A percentile compares a stretch with the other conserved stretches of the same genome.
phyloP scores from a whole-genome alignment of 2,329 filamentous ascomycete genomes.

The Pezicula carpinea region DNA sequence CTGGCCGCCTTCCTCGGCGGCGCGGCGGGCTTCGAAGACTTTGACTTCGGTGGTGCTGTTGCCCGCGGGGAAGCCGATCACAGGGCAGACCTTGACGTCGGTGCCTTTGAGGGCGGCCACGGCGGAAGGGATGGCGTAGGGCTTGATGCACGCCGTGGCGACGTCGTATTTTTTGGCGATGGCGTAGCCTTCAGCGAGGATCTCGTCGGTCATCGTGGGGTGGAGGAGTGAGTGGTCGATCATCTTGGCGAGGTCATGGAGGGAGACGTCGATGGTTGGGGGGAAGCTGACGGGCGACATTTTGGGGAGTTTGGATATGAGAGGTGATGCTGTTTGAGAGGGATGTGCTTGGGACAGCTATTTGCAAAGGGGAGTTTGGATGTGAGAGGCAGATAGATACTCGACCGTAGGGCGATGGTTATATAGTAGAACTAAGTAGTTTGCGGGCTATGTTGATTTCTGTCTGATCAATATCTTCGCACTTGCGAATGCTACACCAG shows the following conservation, averaged over 20 bases:
- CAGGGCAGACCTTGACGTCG: conserved; percentile 48
- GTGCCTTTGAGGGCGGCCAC: conserved; percentile 41
- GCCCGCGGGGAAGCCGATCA: conserved; percentile 58
- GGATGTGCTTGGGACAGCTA: too few species aligned
- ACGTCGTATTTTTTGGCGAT: conserved; percentile 44
- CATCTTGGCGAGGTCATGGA: conserved; percentile 44
- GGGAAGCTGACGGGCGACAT: too few species aligned
- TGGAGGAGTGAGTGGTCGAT: conserved; percentile 60
- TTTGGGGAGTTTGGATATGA: too few species aligned
- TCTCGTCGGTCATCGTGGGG: conserved; percentile 56
- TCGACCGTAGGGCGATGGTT: too few species aligned
- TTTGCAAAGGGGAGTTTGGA: too few species aligned
- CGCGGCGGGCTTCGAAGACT: conserved; percentile 45
- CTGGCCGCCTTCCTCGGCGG: conserved; percentile 40
- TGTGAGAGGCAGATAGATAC: too few species aligned
- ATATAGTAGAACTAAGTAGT: too few species aligned
- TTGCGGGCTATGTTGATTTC: too few species aligned
- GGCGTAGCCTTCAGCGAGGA: too few species aligned
- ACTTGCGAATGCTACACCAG: too few species aligned
- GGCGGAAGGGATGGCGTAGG: conserved; percentile 48
- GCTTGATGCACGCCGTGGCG: conserved; percentile 54
- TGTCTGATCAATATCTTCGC: too few species aligned
- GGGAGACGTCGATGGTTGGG: conserved; percentile 36
- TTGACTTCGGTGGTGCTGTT: conserved; percentile 51
- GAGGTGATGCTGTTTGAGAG: too few species aligned